Conservation (phyloP, 192 early-diverging fungal species). For the Coemansia sp. region DNA sequence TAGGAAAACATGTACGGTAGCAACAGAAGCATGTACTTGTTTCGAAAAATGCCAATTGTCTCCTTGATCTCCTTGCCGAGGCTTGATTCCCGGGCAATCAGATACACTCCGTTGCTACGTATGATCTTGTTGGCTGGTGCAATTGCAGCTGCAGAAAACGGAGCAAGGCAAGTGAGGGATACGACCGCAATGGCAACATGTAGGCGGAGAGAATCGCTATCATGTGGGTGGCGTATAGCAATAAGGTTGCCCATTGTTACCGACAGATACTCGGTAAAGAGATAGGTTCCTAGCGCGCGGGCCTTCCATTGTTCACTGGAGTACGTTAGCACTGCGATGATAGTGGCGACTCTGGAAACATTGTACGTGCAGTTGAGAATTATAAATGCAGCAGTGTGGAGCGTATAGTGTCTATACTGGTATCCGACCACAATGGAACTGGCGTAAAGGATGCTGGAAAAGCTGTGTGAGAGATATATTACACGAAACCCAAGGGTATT, state of each 20-base stretch:
- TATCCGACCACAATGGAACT: constrained; percentile 32
- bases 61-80: constrained; percentile 18
- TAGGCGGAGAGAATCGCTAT: constrained; percentile 10
- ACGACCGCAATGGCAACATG: constrained; percentile 22
- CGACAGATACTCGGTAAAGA: constrained; percentile 33
- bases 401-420: constrained; percentile 3
- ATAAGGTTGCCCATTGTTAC: constrained; percentile 41
- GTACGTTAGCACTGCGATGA: constrained; percentile 37
- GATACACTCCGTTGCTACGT: constrained; percentile 41
- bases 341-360: constrained; percentile 31
- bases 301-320: constrained; percentile 46
- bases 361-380: constrained; percentile 25
- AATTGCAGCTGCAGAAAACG: constrained; percentile 24
- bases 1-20: constrained; percentile 32
- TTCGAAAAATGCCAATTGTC: constrained; percentile 17
- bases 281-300: constrained; percentile 20
- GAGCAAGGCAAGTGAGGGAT: constrained; percentile 26
- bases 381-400: constrained; percentile 15
- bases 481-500: constrained; percentile 31
- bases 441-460: constrained; percentile 25
- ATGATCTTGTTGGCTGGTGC: constrained; percentile 36
- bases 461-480: constrained; percentile 23
- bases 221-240: constrained; percentile 13
- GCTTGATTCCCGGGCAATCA: constrained; percentile 33
- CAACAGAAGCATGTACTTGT: constrained; percentile 24